Evolutionary conservation across 1,284 basidiomycete species (phyloP).

Genomic region (Fomitopsis pinicola): DNA sequence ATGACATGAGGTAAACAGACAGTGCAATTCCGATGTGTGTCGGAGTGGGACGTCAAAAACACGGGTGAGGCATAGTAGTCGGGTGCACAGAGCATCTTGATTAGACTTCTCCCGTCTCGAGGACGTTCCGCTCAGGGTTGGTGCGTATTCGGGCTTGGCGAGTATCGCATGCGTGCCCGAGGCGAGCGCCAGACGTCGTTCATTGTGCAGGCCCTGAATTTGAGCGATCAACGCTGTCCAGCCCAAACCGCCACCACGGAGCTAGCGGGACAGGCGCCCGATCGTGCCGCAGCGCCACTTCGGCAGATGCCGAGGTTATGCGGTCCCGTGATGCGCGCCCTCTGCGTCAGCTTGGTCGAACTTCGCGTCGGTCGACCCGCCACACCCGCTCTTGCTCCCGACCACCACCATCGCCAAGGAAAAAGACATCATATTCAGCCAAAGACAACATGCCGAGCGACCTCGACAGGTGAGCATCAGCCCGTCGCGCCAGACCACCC

Average conservation of each 20-base stretch:
- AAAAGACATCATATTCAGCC: neutral
- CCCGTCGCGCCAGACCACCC: neutral
- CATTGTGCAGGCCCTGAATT: neutral
- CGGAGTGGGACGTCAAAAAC: no score
- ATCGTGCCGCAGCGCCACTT: conserved; percentile 3
- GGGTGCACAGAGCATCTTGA: neutral
- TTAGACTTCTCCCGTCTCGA: neutral
- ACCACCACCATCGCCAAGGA: neutral
- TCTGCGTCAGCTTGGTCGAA: neutral
- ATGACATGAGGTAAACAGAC: neutral
- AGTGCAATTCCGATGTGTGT: no score
- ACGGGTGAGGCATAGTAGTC: neutral
- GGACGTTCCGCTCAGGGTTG: neutral
- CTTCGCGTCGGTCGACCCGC: neutral
- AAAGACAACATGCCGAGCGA: conserved; percentile 6
- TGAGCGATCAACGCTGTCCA: neutral
- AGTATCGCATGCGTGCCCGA: neutral
- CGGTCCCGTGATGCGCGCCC: neutral
- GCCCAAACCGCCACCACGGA: neutral
- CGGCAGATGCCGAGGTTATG: neutral
- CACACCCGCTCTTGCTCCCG: neutral
- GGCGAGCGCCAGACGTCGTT: neutral
- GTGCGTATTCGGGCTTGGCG: neutral
- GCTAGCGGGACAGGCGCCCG: neutral
- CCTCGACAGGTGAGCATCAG: conserved; percentile 8